These are phyloP conservation scores for Porpolomopsis calyptriformis DNA, from an alignment of 768 basidiomycete species.

Conservation along the genomic window DNA sequence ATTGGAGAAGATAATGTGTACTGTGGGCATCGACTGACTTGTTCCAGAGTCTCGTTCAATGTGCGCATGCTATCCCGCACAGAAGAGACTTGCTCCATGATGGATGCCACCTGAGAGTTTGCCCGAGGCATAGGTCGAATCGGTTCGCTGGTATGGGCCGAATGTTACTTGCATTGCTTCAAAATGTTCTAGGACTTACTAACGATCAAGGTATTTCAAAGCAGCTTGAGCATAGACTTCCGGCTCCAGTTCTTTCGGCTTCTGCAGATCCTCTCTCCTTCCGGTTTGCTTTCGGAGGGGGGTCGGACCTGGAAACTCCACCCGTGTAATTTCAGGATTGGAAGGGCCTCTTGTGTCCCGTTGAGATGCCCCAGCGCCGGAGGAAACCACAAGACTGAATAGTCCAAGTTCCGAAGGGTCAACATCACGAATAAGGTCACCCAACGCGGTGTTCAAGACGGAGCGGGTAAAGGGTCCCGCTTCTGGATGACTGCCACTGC, in stretches of 20 bases:
- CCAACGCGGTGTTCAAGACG: constrained; percentile 50
- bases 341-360: constrained; percentile 21
- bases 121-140: constrained; percentile 46
- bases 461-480: constrained; percentile 49
- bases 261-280: constrained; percentile 15
- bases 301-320: constrained; percentile 59
- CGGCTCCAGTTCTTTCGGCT: constrained; percentile 44
- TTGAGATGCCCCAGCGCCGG: constrained; percentile 14
- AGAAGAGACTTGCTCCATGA: constrained; percentile 29
- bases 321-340: constrained; percentile 42
- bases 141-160: constrained; percentile 19
- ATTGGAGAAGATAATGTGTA: constrained; percentile 6
- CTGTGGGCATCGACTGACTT: constrained; percentile 15
- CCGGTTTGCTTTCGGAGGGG: constrained; percentile 34
- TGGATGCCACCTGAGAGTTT: constrained; percentile 31
- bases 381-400: constrained; percentile 43
- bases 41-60: constrained; percentile 23
- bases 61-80: constrained; percentile 30
- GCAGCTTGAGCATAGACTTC: constrained; percentile 72
- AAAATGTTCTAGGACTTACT: constrained; percentile 36
- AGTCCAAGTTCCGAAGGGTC: constrained; percentile 72
- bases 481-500: constrained; percentile 13
- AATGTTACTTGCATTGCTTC: neutral
- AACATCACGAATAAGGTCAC: constrained; percentile 71
- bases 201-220: constrained; percentile 65